Evolutionary conservation across 2,329 filamentous ascomycete species (phyloP).

Genomic region (Neopestalotiopsis rosae): DNA sequence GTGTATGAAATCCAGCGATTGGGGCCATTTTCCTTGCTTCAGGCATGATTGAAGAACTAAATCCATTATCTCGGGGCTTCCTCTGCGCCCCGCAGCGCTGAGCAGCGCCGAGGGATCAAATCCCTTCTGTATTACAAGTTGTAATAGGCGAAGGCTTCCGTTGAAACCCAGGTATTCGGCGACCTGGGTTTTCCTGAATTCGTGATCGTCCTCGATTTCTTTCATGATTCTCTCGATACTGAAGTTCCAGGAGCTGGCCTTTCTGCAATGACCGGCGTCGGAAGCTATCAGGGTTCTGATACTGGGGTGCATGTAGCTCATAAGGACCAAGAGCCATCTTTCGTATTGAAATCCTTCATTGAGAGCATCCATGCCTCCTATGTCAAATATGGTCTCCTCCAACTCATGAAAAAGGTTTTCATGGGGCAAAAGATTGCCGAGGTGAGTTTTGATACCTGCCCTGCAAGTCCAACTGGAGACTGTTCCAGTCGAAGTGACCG

Average conservation of each 20-base stretch:
- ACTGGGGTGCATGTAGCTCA: neutral
- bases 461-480: neutral
- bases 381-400: neutral
- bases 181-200: neutral
- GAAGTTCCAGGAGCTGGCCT: neutral
- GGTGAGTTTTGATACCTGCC: neutral
- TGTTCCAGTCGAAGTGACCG: neutral
- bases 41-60: neutral
- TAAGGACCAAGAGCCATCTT: neutral
- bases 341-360: neutral
- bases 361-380: neutral
- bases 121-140: neutral
- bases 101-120: neutral
- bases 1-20: neutral
- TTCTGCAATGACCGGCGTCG: neutral
- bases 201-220: neutral
- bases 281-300: neutral
- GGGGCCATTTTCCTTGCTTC: neutral
- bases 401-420: neutral
- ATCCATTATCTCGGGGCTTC: neutral
- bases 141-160: neutral
- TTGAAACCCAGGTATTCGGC: neutral
- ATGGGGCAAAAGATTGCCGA: neutral
- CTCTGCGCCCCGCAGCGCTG: neutral
- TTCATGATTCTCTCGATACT: neutral